These are phyloP conservation scores for Penicillium brasilianum DNA, from an alignment of 2,329 filamentous ascomycete species.

Conservation along the genomic window DNA sequence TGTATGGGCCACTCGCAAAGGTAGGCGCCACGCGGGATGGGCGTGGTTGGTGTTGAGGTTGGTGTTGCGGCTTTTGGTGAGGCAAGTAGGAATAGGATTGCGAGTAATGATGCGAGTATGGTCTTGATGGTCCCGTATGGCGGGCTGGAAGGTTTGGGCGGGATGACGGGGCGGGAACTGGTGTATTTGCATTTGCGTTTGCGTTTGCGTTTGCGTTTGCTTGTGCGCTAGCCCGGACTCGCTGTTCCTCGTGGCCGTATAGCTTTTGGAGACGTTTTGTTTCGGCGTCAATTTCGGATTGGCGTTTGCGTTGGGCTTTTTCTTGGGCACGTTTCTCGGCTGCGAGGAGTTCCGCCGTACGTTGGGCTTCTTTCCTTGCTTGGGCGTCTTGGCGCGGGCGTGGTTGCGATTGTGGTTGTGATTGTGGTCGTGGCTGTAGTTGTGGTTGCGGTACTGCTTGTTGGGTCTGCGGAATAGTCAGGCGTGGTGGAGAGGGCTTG, in stretches of 20 bases:
- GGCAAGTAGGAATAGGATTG: conserved; percentile 30
- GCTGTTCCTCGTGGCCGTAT: conserved; percentile 56
- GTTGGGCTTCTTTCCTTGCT: conserved; percentile 55
- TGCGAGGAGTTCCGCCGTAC: conserved; percentile 58
- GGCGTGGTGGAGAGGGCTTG: conserved; percentile 15
- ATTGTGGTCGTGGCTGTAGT: not conserved
- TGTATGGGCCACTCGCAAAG: conserved; percentile 27
- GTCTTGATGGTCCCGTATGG: conserved; percentile 22
- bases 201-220: conserved; percentile 22
- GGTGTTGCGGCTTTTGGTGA: conserved; percentile 22
- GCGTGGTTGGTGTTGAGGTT: conserved; percentile 24
- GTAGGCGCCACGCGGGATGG: conserved; percentile 19
- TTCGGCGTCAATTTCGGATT: conserved; percentile 72
- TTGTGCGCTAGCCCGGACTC: conserved; percentile 27
- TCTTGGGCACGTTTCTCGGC: conserved; percentile 51
- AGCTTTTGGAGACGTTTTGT: conserved; percentile 70
- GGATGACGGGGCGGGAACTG: conserved; percentile 12
- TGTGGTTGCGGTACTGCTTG: conserved; percentile 10
- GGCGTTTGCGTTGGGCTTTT: conserved; percentile 51
- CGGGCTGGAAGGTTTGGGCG: conserved; percentile 28
- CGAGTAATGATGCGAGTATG: conserved; percentile 26
- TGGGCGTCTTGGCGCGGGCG: conserved; percentile 44
- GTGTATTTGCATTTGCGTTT: conserved; percentile 20
- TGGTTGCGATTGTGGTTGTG: conserved; percentile 17
- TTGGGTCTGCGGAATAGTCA: conserved; percentile 19